phyloP scores from a whole-genome alignment of 2,329 filamentous ascomycete genomes.

The Hansfordia pulvinata region DNA sequence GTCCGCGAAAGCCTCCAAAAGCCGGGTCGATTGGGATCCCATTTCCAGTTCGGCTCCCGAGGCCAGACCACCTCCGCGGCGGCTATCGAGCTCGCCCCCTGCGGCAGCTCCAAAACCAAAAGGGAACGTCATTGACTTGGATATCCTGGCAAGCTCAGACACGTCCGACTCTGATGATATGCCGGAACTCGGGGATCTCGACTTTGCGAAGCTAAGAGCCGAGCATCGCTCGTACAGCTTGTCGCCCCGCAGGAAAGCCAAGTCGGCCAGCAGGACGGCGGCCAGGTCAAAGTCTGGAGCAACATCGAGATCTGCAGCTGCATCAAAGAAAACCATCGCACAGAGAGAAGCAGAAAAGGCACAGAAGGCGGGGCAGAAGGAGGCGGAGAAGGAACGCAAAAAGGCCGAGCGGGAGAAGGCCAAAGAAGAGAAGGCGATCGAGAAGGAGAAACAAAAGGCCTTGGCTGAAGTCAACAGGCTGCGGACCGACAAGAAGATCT shows the following conservation, averaged over 20 bases:
- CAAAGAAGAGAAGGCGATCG: conserved; percentile 46
- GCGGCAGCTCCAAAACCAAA: conserved; percentile 6
- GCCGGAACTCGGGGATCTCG: conserved; percentile 29
- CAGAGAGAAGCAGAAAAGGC: conserved; percentile 25
- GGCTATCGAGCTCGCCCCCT: conserved; percentile 3
- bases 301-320: conserved; percentile 10
- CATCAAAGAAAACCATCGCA: conserved; percentile 15
- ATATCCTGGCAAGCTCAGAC: too few relatives aligned
- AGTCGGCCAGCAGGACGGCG: conserved; percentile 3
- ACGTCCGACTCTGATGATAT: conserved; percentile 28
- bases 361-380: conserved; percentile 32
- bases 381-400: conserved; percentile 40
- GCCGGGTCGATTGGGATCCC: conserved; percentile 27
- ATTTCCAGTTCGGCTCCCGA: conserved; percentile 41
- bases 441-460: conserved; percentile 52
- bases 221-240: conserved; percentile 6
- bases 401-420: conserved; percentile 41
- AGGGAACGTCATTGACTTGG: conserved; percentile 21
- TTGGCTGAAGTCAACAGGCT: conserved; percentile 62
- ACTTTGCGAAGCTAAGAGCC: conserved; percentile 16
- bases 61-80: conserved; percentile 9
- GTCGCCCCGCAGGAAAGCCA: conserved; percentile 8
- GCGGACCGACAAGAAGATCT: conserved; percentile 59
- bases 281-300: conserved; percentile 4
- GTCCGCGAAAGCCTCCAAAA: conserved; percentile 8